Conservation (phyloP, 345 rosid genomes). For the Dipteronia sinensis region DNA sequence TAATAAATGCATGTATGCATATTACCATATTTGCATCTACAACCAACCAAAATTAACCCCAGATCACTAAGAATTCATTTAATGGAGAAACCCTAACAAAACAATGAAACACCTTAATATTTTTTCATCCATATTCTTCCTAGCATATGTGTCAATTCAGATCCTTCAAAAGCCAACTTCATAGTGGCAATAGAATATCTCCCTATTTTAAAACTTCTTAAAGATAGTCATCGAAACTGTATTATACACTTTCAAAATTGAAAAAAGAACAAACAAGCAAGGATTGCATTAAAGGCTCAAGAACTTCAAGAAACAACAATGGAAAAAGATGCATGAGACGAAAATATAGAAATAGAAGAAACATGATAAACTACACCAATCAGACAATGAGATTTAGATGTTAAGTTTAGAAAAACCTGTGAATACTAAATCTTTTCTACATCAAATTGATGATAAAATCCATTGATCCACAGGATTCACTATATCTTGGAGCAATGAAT, state of each 20-base stretch:
- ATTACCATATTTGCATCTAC: background rate
- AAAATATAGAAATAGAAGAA: background rate
- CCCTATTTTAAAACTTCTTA: too few relatives aligned
- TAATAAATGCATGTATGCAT: too few relatives aligned
- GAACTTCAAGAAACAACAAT: background rate
- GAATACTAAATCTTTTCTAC: background rate
- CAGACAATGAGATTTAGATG: background rate
- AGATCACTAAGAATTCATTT: background rate
- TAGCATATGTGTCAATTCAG: background rate
- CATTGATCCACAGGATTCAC: background rate
- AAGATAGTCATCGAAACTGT: too few relatives aligned
- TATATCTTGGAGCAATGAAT: background rate
- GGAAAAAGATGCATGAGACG: background rate
- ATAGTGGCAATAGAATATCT: too few relatives aligned
- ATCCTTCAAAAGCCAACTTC: background rate
- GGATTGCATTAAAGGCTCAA: background rate
- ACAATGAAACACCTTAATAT: background rate
- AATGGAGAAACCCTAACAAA: background rate
- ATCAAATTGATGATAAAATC: background rate
- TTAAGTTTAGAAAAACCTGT: background rate
- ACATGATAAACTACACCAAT: background rate
- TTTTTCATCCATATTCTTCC: too few relatives aligned
- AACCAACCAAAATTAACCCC: background rate
- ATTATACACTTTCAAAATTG: too few relatives aligned
- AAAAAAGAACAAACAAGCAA: background rate